Conservation (phyloP, 306 rosid genomes). For the Gillenia trifoliata region DNA sequence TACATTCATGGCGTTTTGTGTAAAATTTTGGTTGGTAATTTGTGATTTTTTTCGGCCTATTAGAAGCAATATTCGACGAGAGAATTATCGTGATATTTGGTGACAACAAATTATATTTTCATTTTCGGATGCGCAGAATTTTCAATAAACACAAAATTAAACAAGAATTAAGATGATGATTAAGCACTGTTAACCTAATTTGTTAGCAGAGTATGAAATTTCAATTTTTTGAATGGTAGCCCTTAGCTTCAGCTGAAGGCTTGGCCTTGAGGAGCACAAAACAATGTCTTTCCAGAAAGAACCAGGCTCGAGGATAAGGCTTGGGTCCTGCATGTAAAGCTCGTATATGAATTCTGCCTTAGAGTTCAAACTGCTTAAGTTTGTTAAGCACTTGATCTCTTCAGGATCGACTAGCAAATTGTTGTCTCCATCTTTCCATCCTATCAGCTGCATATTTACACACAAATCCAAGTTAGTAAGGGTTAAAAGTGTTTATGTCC, state of each 20-base stretch:
- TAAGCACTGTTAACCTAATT: neutral
- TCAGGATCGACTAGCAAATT: constrained; percentile 55
- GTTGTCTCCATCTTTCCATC: constrained; percentile 56
- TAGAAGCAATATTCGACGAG: neutral
- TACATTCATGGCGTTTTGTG: too few species aligned
- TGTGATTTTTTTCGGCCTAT: neutral
- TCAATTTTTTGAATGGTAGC: constrained; percentile 48
- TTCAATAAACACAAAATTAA: neutral
- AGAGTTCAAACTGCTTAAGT: constrained; percentile 43
- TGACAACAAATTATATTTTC: neutral
- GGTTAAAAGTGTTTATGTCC: too few species aligned
- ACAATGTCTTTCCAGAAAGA: constrained; percentile 62
- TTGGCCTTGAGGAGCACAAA: constrained; percentile 45
- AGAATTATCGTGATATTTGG: neutral
- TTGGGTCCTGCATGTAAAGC: constrained; percentile 46
- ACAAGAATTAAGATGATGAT: neutral
- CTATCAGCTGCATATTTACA: constrained; percentile 50
- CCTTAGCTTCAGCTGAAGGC: constrained; percentile 43
- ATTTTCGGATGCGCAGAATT: neutral
- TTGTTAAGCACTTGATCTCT: constrained; percentile 41
- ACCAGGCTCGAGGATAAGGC: constrained; percentile 29
- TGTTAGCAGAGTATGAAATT: neutral
- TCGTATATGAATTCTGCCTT: constrained; percentile 69
- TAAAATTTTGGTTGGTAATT: too few species aligned
- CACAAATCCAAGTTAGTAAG: neutral